These are phyloP conservation scores for Cystobasidium sp. DNA, from an alignment of 1,284 basidiomycete genomes.

Conservation along the genomic window DNA sequence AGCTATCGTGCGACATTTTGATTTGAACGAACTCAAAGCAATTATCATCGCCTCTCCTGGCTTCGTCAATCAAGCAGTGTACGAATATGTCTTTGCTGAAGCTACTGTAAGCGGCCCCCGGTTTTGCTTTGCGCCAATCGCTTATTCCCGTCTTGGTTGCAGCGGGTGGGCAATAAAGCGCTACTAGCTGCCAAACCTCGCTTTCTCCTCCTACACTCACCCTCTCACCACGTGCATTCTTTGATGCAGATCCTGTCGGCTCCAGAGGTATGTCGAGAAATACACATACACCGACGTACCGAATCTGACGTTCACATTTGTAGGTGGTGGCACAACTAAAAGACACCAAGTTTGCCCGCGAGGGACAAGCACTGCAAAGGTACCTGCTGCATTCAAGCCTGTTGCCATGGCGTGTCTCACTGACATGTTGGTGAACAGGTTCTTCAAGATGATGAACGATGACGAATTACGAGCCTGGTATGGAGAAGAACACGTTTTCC, in stretches of 20 bases:
- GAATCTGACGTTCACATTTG: background rate
- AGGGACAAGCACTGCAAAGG: slow-evolving; percentile 89
- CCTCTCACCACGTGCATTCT: slow-evolving; percentile 93
- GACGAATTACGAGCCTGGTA: slow-evolving; percentile 99
- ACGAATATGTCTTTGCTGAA: slow-evolving; percentile 82
- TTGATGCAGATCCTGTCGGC: slow-evolving; percentile 92
- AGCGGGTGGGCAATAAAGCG: slow-evolving; percentile 77
- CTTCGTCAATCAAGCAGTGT: slow-evolving; percentile 88
- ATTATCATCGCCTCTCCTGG: slow-evolving; percentile 97
- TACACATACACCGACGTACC: background rate
- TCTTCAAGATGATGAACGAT: slow-evolving; percentile 92
- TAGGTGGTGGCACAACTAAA: slow-evolving; percentile 77
- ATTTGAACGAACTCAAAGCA: slow-evolving; percentile 77
- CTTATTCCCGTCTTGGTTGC: background rate
- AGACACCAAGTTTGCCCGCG: slow-evolving; percentile 96
- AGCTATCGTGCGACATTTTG: slow-evolving; percentile 85
- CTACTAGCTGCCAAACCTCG: slow-evolving; percentile 78
- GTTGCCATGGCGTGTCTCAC: background rate
- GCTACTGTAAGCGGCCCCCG: slow-evolving; percentile 61
- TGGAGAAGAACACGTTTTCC: slow-evolving; percentile 87
- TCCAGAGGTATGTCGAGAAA: slow-evolving; percentile 70
- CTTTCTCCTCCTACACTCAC: slow-evolving; percentile 87
- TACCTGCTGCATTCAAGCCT: slow-evolving; percentile 55
- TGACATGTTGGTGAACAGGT: slow-evolving; percentile 62
- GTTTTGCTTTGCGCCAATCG: no score